Evolutionary conservation across 1,139 yeast species (phyloP).

Genomic region (Saccharomyces hybrid): DNA sequence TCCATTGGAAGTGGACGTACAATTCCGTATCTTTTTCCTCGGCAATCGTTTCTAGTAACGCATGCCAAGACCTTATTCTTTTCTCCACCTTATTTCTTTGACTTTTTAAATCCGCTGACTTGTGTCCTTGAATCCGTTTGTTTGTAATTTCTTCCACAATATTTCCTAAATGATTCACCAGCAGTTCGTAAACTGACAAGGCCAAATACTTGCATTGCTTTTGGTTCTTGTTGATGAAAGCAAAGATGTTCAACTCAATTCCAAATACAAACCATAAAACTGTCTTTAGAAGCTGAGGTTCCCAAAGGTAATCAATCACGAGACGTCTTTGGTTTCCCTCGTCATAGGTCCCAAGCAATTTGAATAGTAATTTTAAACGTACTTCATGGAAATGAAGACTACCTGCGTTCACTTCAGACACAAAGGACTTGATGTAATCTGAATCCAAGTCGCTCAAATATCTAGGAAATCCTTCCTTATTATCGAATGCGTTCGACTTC

Average conservation of each 20-base stretch:
- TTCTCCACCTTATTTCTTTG: constrained; percentile 25
- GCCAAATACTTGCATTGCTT: constrained; percentile 16
- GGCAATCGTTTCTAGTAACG: constrained; percentile 19
- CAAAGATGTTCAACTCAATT: constrained; percentile 27
- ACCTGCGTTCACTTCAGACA: constrained; percentile 32
- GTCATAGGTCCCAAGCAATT: constrained; percentile 31
- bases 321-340: constrained; percentile 23
- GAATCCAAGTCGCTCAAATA: constrained; percentile 16
- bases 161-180: constrained; percentile 40
- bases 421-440: constrained; percentile 31
- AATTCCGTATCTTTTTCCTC: constrained; percentile 10
- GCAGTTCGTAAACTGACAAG: constrained; percentile 45
- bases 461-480: constrained; percentile 12
- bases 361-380: constrained; percentile 39
- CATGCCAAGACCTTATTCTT: constrained; percentile 39
- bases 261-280: constrained; percentile 33
- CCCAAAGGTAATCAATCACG: constrained; percentile 31
- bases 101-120: constrained; percentile 24
- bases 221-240: constrained; percentile 11
- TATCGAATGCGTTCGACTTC: constrained; percentile 24
- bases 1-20: constrained; percentile 37
- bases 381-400: constrained; percentile 42
- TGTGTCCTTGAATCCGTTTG: constrained; percentile 24
- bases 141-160: constrained; percentile 21
- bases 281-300: constrained; percentile 23